phyloP scores from a whole-genome alignment of 2,329 filamentous ascomycete genomes.

The Saccharata proteae region DNA sequence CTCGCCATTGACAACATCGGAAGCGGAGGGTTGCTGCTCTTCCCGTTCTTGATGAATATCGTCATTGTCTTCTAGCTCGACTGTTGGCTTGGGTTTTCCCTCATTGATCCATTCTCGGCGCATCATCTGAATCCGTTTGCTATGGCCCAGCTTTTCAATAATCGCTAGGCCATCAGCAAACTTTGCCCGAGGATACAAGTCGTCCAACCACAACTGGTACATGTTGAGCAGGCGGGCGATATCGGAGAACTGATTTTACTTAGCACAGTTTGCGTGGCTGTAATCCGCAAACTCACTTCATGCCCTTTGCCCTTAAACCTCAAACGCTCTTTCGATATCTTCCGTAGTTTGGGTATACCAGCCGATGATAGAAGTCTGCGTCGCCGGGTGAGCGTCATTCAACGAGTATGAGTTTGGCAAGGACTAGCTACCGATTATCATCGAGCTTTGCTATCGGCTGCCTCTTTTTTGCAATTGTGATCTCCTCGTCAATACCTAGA shows the following conservation, averaged over 20 bases:
- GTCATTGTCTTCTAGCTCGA: neutral
- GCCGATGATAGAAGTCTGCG: conserved; percentile 64
- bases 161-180: conserved; percentile 82
- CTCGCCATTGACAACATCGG: too few species aligned
- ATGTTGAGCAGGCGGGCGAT: conserved; percentile 69
- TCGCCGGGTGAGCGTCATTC: neutral
- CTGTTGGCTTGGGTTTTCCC: conserved; percentile 38
- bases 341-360: conserved; percentile 73
- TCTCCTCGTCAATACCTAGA: conserved; percentile 75
- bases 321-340: conserved; percentile 54
- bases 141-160: conserved; percentile 88
- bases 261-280: conserved; percentile 6
- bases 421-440: conserved; percentile 51
- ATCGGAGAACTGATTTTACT: conserved; percentile 58
- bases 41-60: neutral
- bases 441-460: conserved; percentile 78
- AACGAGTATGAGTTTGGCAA: neutral
- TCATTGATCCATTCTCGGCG: conserved; percentile 79
- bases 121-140: conserved; percentile 61
- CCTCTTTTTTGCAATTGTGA: conserved; percentile 67
- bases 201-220: conserved; percentile 95
- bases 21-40: too few species aligned
- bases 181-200: conserved; percentile 86
- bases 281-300: conserved; percentile 45
- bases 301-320: conserved; percentile 89